These are phyloP conservation scores for Nemania sp. DNA, from an alignment of 2,329 filamentous ascomycete species.

Conservation along the genomic window DNA sequence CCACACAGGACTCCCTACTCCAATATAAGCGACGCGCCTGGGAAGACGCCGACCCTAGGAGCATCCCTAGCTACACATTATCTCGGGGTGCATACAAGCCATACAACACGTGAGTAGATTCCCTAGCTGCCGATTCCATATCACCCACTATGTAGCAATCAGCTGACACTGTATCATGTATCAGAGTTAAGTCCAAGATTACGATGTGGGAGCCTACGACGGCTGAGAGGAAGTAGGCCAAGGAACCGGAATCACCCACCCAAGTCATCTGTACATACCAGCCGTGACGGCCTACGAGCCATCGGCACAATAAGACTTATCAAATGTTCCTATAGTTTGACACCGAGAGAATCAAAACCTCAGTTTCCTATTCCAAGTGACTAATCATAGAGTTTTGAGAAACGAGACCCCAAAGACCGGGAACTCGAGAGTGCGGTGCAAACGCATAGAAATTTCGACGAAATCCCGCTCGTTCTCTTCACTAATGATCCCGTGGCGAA, in stretches of 20 bases:
- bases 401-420: slow-evolving; percentile 28
- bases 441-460: slow-evolving; percentile 65
- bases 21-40: slow-evolving; percentile 76
- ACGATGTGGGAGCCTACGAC: slow-evolving; percentile 63
- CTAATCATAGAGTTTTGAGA: slow-evolving; percentile 16
- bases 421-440: slow-evolving; percentile 45
- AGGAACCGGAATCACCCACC: neutral
- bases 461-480: slow-evolving; percentile 74
- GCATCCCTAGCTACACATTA: slow-evolving; percentile 80
- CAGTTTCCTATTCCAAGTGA: neutral
- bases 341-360: neutral
- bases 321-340: slow-evolving; percentile 8
- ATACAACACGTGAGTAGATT: slow-evolving; percentile 86
- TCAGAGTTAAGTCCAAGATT: slow-evolving; percentile 66
- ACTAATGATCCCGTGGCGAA: slow-evolving; percentile 75
- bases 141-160: slow-evolving; percentile 17
- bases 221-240: slow-evolving; percentile 47
- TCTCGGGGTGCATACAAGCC: slow-evolving; percentile 87
- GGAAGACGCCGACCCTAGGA: slow-evolving; percentile 76
- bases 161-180: slow-evolving; percentile 48
- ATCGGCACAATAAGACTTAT: slow-evolving; percentile 27
- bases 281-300: slow-evolving; percentile 17
- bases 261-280: slow-evolving; percentile 38
- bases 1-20: slow-evolving; percentile 79
- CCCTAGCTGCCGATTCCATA: neutral